Evolutionary conservation across 1,284 basidiomycete genomes (phyloP).

Genomic region (Microbotryum scabiosae): DNA sequence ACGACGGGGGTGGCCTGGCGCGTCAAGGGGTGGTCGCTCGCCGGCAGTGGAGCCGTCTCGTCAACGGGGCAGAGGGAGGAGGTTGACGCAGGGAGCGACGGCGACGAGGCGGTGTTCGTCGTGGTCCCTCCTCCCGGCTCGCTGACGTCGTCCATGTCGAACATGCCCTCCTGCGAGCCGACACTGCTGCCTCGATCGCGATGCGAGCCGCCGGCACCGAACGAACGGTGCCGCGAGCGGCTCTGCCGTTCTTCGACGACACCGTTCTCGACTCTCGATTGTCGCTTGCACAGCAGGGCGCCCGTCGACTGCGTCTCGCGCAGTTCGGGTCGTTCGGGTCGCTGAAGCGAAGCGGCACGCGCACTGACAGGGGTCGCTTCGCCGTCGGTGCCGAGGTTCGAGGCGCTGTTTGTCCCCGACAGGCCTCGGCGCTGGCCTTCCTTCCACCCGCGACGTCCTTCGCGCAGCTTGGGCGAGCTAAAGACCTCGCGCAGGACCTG

Average conservation of each 20-base stretch:
- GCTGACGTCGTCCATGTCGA: slow-evolving; percentile 44
- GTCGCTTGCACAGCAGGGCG: neutral
- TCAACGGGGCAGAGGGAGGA: slow-evolving; percentile 14
- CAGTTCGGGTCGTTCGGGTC: neutral
- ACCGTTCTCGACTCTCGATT: slow-evolving; percentile 1
- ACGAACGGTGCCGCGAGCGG: neutral
- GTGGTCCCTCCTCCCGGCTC: slow-evolving; percentile 29
- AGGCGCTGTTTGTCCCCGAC: slow-evolving; percentile 5
- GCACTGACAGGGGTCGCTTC: neutral
- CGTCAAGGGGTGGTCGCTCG: neutral
- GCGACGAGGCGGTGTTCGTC: slow-evolving; percentile 36
- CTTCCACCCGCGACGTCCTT: slow-evolving; percentile 20
- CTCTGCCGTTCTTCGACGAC: neutral
- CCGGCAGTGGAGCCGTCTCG: slow-evolving; percentile 1
- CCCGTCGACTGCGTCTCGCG: slow-evolving; percentile 2
- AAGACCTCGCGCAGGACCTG: slow-evolving; percentile 83
- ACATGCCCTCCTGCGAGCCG: slow-evolving; percentile 39
- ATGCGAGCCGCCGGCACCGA: neutral
- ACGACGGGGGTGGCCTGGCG: neutral
- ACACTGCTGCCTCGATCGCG: slow-evolving; percentile 32
- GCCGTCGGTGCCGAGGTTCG: slow-evolving; percentile 1
- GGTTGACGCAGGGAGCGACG: slow-evolving; percentile 34
- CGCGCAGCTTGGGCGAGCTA: slow-evolving; percentile 32
- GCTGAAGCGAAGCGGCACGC: neutral
- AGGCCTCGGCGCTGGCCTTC: slow-evolving; percentile 6